Evolutionary conservation across 164 flowering plant genomes (phyloP).

Genomic region (Taxillus chinensis): DNA sequence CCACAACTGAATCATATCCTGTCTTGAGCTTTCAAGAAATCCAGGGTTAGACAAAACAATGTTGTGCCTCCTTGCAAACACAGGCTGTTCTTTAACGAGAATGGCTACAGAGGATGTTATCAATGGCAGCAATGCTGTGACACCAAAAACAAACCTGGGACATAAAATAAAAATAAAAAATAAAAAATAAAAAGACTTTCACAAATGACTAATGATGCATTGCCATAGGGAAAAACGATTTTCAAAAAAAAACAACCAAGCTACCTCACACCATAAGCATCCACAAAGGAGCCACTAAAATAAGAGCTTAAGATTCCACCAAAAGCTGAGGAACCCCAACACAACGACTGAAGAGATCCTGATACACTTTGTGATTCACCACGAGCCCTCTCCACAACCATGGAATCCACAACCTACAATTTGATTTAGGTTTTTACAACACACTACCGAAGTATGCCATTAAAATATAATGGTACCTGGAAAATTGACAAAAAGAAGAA

Average conservation of each 20-base stretch:
- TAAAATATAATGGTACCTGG: too few species aligned
- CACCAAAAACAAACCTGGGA: conserved; percentile 91
- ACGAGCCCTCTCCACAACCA: conserved; percentile 99
- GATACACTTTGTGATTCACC: conserved; percentile 96
- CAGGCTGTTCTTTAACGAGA: conserved; percentile 77
- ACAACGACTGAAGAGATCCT: conserved; percentile 95
- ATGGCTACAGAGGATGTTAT: conserved; percentile 93
- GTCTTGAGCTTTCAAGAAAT: conserved; percentile 54
- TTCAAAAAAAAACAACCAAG: conserved; percentile 5
- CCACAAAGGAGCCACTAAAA: conserved; percentile 95
- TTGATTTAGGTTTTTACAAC: conserved; percentile 18
- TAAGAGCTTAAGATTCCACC: conserved; percentile 97
- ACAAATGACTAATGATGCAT: background rate
- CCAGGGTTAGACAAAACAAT: conserved; percentile 21
- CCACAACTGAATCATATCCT: conserved; percentile 64
- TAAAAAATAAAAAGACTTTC: too few species aligned
- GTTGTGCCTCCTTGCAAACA: conserved; percentile 27
- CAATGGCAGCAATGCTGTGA: conserved; percentile 88
- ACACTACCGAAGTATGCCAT: conserved; percentile 5
- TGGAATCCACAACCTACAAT: conserved; percentile 95
- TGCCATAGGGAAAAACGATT: background rate
- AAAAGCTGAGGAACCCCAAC: conserved; percentile 99
- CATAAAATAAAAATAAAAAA: background rate
- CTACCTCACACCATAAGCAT: conserved; percentile 92
- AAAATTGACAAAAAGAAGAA: too few species aligned